Evolutionary conservation across 257 asterid genomes (phyloP).

Genomic region (Solanum rostratum): DNA sequence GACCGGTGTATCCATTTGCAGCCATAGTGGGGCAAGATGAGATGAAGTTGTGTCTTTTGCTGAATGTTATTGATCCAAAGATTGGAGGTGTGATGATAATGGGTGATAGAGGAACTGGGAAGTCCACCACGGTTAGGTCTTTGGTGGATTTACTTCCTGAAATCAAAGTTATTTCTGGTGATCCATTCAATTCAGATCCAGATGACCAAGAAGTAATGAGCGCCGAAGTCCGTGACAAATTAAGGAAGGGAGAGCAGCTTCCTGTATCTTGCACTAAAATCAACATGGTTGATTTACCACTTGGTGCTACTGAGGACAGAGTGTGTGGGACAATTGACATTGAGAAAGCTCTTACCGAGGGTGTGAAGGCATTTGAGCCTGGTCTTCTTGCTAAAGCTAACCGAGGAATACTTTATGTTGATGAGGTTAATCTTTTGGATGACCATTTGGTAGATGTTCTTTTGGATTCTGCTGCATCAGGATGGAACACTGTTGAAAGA

Average conservation of each 20-base stretch:
- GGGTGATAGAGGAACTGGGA: constrained; percentile 98
- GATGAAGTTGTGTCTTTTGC: constrained; percentile 78
- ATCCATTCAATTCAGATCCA: constrained; percentile 92
- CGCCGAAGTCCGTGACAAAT: constrained; percentile 58
- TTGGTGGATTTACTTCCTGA: constrained; percentile 83
- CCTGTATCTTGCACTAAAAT: constrained; percentile 45
- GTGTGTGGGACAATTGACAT: constrained; percentile 93
- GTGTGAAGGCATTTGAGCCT: constrained; percentile 93
- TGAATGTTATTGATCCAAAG: constrained; percentile 89
- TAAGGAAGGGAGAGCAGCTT: constrained; percentile 41
- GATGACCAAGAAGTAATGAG: constrained; percentile 81
- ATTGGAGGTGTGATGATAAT: constrained; percentile 99
- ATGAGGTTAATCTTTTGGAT: constrained; percentile 87
- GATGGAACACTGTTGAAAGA: constrained; percentile 93
- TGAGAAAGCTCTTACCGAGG: constrained; percentile 91
- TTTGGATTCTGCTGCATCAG: constrained; percentile 85
- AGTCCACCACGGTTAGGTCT: constrained; percentile 84
- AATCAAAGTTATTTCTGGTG: constrained; percentile 66
- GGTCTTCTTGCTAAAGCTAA: constrained; percentile 92
- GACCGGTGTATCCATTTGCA: constrained; percentile 94
- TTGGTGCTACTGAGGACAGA: constrained; percentile 92
- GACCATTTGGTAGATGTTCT: constrained; percentile 90
- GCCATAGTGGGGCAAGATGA: constrained; percentile 98
- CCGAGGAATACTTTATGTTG: constrained; percentile 80
- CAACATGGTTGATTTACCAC: constrained; percentile 88